phyloP scores from a whole-genome alignment of 208 protist species.

The Leishmania arabica region DNA sequence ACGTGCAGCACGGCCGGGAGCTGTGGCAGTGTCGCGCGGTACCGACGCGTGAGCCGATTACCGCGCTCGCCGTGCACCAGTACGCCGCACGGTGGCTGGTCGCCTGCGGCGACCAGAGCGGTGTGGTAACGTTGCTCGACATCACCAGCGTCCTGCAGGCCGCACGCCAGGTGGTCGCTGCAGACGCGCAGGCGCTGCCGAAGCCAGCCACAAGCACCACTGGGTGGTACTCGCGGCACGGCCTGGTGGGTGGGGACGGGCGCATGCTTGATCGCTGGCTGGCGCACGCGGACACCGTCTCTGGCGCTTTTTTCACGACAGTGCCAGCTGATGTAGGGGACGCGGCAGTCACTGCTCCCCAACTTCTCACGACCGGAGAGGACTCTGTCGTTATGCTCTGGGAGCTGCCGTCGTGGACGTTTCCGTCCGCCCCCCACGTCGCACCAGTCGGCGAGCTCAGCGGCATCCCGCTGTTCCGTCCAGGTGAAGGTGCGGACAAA shows the following conservation, averaged over 20 bases:
- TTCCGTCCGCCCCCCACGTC: neutral
- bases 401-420: constrained; percentile 9
- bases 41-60: constrained; percentile 56
- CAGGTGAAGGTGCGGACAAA: neutral
- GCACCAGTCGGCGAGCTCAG: neutral
- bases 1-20: constrained; percentile 53
- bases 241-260: constrained; percentile 28
- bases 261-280: constrained; percentile 74
- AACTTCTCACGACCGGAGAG: constrained; percentile 28
- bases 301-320: constrained; percentile 29
- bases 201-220: neutral
- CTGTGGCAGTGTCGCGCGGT: constrained; percentile 70
- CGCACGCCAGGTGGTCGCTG: constrained; percentile 12
- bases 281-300: constrained; percentile 59
- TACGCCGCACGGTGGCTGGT: constrained; percentile 26
- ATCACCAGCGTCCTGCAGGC: constrained; percentile 33
- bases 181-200: neutral
- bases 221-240: neutral
- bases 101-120: constrained; percentile 56
- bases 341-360: neutral
- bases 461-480: constrained; percentile 4
- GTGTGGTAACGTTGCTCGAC: constrained; percentile 60
- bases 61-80: constrained; percentile 29
- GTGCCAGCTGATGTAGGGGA: neutral
- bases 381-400: constrained; percentile 16